phyloP scores from a whole-genome alignment of 371 early-diverging fungal species.

The Chytridiales sp. region DNA sequence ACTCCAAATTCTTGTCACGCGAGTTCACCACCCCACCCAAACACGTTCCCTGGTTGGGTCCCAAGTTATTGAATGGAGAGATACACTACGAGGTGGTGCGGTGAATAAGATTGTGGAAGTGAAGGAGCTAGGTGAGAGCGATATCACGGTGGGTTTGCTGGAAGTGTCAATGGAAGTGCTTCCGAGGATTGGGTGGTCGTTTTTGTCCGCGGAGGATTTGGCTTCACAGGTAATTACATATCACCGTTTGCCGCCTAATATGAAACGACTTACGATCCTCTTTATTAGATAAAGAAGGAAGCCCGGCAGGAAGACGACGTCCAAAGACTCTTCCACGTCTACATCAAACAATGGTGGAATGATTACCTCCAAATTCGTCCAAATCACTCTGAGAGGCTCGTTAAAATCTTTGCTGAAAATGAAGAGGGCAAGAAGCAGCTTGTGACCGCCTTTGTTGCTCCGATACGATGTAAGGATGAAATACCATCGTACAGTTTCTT shows the following conservation, averaged over 20 bases:
- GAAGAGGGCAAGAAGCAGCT: slow-evolving; percentile 29
- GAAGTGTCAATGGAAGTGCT: slow-evolving; percentile 28
- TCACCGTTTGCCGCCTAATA: neutral
- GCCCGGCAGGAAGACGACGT: slow-evolving; percentile 20
- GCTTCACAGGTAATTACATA: slow-evolving; percentile 16
- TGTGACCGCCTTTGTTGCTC: slow-evolving; percentile 35
- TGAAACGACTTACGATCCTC: neutral
- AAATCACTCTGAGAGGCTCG: slow-evolving; percentile 29
- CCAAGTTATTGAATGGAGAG: slow-evolving; percentile 19
- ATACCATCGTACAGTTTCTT: neutral
- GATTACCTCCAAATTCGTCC: slow-evolving; percentile 40
- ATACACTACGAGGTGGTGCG: slow-evolving; percentile 10
- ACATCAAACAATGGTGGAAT: slow-evolving; percentile 44
- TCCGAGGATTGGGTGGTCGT: slow-evolving; percentile 6
- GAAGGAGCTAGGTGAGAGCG: slow-evolving; percentile 27
- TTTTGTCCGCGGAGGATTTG: slow-evolving; percentile 21
- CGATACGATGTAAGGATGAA: slow-evolving; percentile 14
- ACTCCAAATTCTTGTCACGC: slow-evolving; percentile 28
- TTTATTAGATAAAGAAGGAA: slow-evolving; percentile 26
- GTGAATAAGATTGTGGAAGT: slow-evolving; percentile 21
- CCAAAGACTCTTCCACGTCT: slow-evolving; percentile 27
- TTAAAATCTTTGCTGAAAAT: slow-evolving; percentile 39
- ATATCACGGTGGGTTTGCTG: slow-evolving; percentile 25
- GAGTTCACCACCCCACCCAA: slow-evolving; percentile 24
- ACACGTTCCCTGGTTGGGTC: slow-evolving; percentile 19